Evolutionary conservation across 2,329 filamentous ascomycete genomes (phyloP).

Genomic region (Penicillium palitans): DNA sequence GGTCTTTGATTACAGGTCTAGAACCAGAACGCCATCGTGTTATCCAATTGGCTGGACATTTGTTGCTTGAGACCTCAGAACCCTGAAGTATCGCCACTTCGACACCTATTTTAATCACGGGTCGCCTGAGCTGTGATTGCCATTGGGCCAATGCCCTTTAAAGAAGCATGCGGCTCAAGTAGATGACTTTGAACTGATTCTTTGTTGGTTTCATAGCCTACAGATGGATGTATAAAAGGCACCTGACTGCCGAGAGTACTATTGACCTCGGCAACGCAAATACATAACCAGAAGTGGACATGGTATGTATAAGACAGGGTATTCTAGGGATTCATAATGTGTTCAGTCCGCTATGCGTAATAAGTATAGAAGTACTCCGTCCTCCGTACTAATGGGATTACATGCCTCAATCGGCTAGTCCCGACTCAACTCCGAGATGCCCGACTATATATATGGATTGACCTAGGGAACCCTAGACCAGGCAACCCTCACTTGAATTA

Average conservation of each 20-base stretch:
- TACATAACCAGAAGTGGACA: background rate
- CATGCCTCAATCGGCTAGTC: background rate
- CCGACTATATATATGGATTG: background rate
- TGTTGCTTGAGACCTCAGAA: slow-evolving; percentile 3
- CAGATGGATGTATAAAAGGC: background rate
- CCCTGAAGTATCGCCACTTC: slow-evolving; percentile 10
- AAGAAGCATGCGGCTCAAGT: slow-evolving; percentile 3
- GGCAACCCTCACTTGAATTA: background rate
- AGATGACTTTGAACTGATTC: background rate
- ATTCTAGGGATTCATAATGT: background rate
- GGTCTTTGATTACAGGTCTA: background rate
- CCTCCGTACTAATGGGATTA: background rate
- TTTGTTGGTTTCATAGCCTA: background rate
- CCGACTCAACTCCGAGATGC: background rate
- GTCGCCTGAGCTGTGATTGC: background rate
- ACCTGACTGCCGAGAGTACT: background rate
- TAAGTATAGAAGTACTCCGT: background rate
- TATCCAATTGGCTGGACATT: slow-evolving; percentile 16
- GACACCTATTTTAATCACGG: slow-evolving; percentile 5
- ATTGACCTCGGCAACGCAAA: slow-evolving; percentile 7
- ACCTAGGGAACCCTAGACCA: background rate
- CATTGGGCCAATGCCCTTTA: background rate
- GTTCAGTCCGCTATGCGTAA: background rate
- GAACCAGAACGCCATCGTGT: background rate
- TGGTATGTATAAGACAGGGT: background rate